Conservation (phyloP, 1,284 basidiomycete genomes). For the Austroboletus niveus region DNA sequence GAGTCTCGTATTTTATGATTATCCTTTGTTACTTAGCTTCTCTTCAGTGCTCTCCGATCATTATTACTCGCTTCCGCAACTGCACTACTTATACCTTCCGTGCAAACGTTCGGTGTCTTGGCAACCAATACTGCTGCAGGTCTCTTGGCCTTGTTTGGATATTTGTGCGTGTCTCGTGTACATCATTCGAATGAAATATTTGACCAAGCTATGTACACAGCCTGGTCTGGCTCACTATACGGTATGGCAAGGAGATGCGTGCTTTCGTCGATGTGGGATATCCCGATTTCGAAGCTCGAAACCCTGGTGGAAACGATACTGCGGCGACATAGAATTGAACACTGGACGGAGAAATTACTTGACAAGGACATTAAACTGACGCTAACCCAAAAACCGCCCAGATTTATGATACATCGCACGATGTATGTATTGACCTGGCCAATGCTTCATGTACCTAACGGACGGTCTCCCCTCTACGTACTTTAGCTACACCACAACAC, state of each 20-base stretch:
- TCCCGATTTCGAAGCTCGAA: constrained; percentile 17
- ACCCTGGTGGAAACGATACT: not conserved
- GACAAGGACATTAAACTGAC: too few relatives aligned
- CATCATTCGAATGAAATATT: not conserved
- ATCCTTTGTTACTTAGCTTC: not conserved
- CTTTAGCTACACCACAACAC: too few relatives aligned
- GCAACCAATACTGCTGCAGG: constrained; percentile 50
- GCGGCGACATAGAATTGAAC: too few relatives aligned
- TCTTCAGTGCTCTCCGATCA: constrained; percentile 43
- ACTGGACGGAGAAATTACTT: too few relatives aligned
- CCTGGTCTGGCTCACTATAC: constrained; percentile 40
- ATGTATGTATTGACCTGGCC: too few relatives aligned
- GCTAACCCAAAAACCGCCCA: too few relatives aligned
- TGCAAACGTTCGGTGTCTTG: constrained; percentile 53
- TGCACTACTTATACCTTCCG: constrained; percentile 36
- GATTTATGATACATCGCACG: too few relatives aligned
- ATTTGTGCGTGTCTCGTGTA: constrained; percentile 35
- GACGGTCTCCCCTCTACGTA: too few relatives aligned
- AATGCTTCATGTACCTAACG: too few relatives aligned
- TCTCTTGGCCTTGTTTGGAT: constrained; percentile 43
- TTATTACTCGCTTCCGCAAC: constrained; percentile 30
- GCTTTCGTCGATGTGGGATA: constrained; percentile 47
- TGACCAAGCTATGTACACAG: constrained; percentile 23
- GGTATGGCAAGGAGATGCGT: constrained; percentile 47
- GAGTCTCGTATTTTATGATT: not conserved